phyloP scores from a whole-genome alignment of 148 eudicot species.

The Rhododendron kiyosumense region DNA sequence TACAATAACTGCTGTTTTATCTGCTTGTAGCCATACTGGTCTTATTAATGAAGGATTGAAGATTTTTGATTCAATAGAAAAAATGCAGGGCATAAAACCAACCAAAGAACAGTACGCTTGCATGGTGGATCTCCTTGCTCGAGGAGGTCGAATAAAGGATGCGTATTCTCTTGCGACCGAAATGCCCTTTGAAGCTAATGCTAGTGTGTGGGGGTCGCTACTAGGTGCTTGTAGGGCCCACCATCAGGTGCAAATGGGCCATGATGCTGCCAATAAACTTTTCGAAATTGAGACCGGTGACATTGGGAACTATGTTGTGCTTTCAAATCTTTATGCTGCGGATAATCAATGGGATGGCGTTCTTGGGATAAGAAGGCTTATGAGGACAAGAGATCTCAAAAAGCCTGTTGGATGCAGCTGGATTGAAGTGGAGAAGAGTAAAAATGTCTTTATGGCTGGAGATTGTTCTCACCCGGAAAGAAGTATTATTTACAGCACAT shows the following conservation, averaged over 20 bases:
- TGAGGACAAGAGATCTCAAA: slow-evolving; percentile 44
- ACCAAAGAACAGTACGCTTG: slow-evolving; percentile 70
- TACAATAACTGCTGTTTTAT: slow-evolving; percentile 46
- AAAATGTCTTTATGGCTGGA: slow-evolving; percentile 37
- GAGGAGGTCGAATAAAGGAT: slow-evolving; percentile 57
- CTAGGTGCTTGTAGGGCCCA: slow-evolving; percentile 61
- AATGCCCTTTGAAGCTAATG: slow-evolving; percentile 59
- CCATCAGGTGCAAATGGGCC: slow-evolving; percentile 53
- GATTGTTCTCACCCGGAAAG: slow-evolving; percentile 36
- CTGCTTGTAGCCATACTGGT: slow-evolving; percentile 78
- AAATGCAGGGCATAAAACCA: slow-evolving; percentile 40
- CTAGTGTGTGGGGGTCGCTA: slow-evolving; percentile 57
- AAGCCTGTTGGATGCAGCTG: slow-evolving; percentile 69
- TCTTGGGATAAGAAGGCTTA: slow-evolving; percentile 49
- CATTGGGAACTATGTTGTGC: slow-evolving; percentile 52
- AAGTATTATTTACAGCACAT: slow-evolving; percentile 20
- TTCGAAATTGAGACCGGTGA: slow-evolving; percentile 30
- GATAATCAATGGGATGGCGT: slow-evolving; percentile 73
- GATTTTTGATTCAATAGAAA: slow-evolving; percentile 53
- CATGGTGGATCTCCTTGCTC: slow-evolving; percentile 72
- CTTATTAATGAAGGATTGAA: slow-evolving; percentile 57
- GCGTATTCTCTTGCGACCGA: slow-evolving; percentile 49
- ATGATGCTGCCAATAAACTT: slow-evolving; percentile 45
- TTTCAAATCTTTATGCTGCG: slow-evolving; percentile 68
- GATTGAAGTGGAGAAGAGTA: slow-evolving; percentile 53